Base-by-base conservation (phyloP, 164 flowering plant species). In the Taxillus chinensis region DNA sequence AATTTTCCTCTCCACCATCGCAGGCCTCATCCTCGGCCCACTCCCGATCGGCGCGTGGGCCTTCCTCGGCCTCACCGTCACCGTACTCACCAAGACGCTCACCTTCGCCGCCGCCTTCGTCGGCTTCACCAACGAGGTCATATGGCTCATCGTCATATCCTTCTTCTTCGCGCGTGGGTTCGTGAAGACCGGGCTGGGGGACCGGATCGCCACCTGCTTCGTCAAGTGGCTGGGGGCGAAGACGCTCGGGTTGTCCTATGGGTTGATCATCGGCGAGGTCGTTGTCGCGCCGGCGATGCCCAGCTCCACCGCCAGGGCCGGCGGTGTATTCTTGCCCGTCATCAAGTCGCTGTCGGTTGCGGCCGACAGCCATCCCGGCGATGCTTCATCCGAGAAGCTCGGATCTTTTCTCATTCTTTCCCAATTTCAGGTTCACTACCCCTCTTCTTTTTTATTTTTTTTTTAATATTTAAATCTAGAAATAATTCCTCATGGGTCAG, bases 121-220 rank as follows among this genome's bases (percentile, higher is more conserved):
- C 52, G 12, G 52, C 52, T 14, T 49, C 14, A 10, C 10, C 52
- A 10, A 49, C 10, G 52, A 49, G 52, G 52, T 49, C 52, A 49
- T 49, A 9, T 49, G 52, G 52, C 52, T 49, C 52, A 14, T 49
- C 52, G 52, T 49, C 52, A 49, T 14, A 10, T 49, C 52, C 52
- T 49, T 49, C 52, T 49, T 49, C 10, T 49, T 49, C 52, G 52
- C 74, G 4, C 60, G 70, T 12, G 78, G 78, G 46, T 75, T 75
- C 45, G 63, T 69, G 46, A 72, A 75, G 53, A 69, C 79, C 1
- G 76, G 79, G 8, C 57, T 75, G 2, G 79, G 79, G 0, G 74
- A 75, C 37, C 43, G 73, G 40, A 45, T 75, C 37, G 76, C 79
- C 8, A 63, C 68, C 68, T 56, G 45, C 3, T 72, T 67, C 56